A percentile compares a stretch with the other conserved stretches of the same genome.
phyloP scores from a whole-genome alignment of 1,284 basidiomycete genomes.

The Apiotrichum siamense region DNA sequence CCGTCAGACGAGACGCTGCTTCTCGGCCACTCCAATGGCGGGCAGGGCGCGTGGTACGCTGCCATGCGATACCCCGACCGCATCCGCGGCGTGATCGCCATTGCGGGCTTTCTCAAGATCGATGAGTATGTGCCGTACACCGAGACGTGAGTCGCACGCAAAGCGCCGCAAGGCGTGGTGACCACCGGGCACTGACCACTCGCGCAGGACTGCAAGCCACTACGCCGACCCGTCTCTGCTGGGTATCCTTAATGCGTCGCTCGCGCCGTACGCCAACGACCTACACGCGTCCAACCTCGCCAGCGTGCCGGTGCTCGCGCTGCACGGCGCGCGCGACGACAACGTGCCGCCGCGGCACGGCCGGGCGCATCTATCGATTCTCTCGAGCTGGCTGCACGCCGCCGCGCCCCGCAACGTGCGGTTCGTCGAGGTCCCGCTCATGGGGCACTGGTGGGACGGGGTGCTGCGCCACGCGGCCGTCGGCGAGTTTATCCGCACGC shows the following conservation, averaged over 20 bases:
- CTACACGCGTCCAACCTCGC: conserved; percentile 70
- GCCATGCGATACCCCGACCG: conserved; percentile 69
- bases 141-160: conserved; percentile 48
- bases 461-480: conserved; percentile 39
- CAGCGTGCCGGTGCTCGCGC: conserved; percentile 59
- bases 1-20: conserved; percentile 39
- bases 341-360: conserved; percentile 44
- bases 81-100: conserved; percentile 65
- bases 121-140: conserved; percentile 73
- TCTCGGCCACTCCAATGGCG: conserved; percentile 87
- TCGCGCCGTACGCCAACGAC: conserved; percentile 80
- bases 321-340: conserved; percentile 61
- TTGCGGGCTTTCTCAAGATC: conserved; percentile 73
- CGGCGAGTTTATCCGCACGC: conserved; percentile 24
- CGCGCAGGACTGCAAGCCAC: conserved; percentile 49
- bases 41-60: conserved; percentile 79
- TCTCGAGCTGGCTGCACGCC: conserved; percentile 25
- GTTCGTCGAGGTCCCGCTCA: conserved; percentile 38
- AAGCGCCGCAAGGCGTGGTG: not conserved
- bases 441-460: conserved; percentile 47
- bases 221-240: conserved; percentile 68
- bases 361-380: conserved; percentile 24
- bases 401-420: conserved; percentile 5
- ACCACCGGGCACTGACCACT: too few species aligned
- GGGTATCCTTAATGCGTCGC: conserved; percentile 62